phyloP scores from a whole-genome alignment of 2,329 filamentous ascomycete species.

The Ceratocystis variospora region DNA sequence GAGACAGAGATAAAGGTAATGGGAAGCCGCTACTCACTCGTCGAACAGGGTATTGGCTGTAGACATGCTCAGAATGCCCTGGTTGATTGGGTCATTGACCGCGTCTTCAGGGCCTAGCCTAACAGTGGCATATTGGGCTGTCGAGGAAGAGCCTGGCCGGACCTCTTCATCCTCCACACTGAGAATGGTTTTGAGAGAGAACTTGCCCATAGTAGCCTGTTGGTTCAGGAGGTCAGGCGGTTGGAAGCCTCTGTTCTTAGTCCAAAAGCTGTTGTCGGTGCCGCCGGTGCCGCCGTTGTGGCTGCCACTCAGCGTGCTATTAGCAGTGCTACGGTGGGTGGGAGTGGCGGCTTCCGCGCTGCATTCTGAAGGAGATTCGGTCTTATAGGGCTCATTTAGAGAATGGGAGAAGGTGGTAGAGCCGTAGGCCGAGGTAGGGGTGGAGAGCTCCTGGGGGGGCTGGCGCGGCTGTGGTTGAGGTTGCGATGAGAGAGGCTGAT shows the following conservation, averaged over 20 bases:
- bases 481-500: not conserved
- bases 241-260: slow-evolving; percentile 23
- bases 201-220: slow-evolving; percentile 26
- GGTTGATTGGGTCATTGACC: slow-evolving; percentile 8
- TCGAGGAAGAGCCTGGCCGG: not conserved
- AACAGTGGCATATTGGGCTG: not conserved
- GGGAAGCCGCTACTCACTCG: slow-evolving; percentile 5
- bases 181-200: slow-evolving; percentile 27
- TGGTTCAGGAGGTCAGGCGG: slow-evolving; percentile 27
- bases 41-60: slow-evolving; percentile 10
- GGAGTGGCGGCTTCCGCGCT: not conserved
- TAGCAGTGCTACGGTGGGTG: slow-evolving; percentile 8
- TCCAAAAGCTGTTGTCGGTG: slow-evolving; percentile 9
- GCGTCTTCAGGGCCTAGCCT: slow-evolving; percentile 3
- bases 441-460: slow-evolving; percentile 1
- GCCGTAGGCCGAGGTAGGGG: not conserved
- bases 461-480: not conserved
- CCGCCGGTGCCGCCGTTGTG: slow-evolving; percentile 7
- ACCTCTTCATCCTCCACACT: slow-evolving; percentile 19
- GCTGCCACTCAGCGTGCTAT: not conserved
- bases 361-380: slow-evolving; percentile 10
- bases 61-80: slow-evolving; percentile 2
- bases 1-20: not conserved
- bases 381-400: slow-evolving; percentile 5
- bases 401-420: not conserved